Evolutionary conservation across 1,284 basidiomycete species (phyloP).

Genomic region (Cryptococcus hybrid): DNA sequence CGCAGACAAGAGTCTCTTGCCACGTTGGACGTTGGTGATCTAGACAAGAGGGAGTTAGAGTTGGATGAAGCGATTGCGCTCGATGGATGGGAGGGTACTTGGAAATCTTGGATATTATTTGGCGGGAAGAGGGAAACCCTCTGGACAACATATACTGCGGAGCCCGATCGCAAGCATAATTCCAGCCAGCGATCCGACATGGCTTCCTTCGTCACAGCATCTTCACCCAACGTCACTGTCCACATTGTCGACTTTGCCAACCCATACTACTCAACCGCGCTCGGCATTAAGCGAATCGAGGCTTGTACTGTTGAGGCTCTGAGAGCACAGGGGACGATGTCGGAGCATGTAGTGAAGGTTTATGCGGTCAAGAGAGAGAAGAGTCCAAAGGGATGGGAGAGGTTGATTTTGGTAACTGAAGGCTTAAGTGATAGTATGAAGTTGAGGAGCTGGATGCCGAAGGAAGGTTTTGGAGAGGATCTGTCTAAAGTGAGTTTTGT

Average conservation of each 20-base stretch:
- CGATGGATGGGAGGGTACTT: constrained; percentile 34
- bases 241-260: constrained; percentile 47
- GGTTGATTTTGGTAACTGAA: constrained; percentile 42
- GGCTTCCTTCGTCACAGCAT: constrained; percentile 55
- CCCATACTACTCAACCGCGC: constrained; percentile 38
- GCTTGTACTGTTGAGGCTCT: constrained; percentile 32
- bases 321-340: constrained; percentile 29
- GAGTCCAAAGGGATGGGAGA: constrained; percentile 45
- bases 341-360: constrained; percentile 32
- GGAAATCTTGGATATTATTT: constrained; percentile 39
- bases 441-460: constrained; percentile 38
- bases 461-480: constrained; percentile 40
- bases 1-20: constrained; percentile 29
- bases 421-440: constrained; percentile 35
- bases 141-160: constrained; percentile 47
- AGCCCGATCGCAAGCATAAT: constrained; percentile 20
- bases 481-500: constrained; percentile 32
- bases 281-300: constrained; percentile 43
- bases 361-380: constrained; percentile 41
- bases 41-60: constrained; percentile 35
- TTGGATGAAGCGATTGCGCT: constrained; percentile 36
- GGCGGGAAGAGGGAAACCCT: constrained; percentile 38
- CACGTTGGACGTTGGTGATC: constrained; percentile 35
- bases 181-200: constrained; percentile 37
- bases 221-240: constrained; percentile 32